Conservation (phyloP, 306 rosid genomes). For the Casuarina equisetifolia region DNA sequence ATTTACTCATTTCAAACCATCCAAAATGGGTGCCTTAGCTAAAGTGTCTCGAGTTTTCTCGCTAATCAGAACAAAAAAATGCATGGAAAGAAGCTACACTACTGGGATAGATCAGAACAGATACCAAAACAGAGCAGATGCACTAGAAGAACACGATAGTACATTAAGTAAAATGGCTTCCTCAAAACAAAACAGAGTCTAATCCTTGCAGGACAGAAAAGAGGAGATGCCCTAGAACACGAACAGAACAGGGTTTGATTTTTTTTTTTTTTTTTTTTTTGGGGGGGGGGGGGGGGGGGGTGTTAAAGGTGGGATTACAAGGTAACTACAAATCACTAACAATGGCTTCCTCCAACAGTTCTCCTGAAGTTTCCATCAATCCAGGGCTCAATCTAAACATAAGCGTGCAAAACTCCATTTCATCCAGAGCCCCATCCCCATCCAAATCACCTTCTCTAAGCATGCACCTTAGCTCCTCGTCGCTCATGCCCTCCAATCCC, state of each 20-base stretch:
- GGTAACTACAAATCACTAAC: slow-evolving; percentile 3
- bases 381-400: slow-evolving; percentile 86
- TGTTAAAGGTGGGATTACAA: neutral
- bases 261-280: neutral
- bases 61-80: too few relatives aligned
- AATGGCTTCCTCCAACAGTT: slow-evolving; percentile 57
- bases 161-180: neutral
- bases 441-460: slow-evolving; percentile 81
- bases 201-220: neutral
- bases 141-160: slow-evolving; percentile 12
- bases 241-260: neutral
- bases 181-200: neutral
- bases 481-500: slow-evolving; percentile 68
- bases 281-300: neutral
- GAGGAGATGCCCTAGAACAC: neutral
- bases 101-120: slow-evolving; percentile 15
- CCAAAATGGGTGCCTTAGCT: too few relatives aligned
- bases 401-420: slow-evolving; percentile 83
- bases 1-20: too few relatives aligned
- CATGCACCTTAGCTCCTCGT: slow-evolving; percentile 71
- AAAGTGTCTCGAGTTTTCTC: too few relatives aligned
- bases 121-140: neutral
- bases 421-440: slow-evolving; percentile 69
- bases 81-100: too few relatives aligned
- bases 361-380: slow-evolving; percentile 60